Base-by-base conservation (phyloP, 257 asterid species). In the Lantana camara region DNA sequence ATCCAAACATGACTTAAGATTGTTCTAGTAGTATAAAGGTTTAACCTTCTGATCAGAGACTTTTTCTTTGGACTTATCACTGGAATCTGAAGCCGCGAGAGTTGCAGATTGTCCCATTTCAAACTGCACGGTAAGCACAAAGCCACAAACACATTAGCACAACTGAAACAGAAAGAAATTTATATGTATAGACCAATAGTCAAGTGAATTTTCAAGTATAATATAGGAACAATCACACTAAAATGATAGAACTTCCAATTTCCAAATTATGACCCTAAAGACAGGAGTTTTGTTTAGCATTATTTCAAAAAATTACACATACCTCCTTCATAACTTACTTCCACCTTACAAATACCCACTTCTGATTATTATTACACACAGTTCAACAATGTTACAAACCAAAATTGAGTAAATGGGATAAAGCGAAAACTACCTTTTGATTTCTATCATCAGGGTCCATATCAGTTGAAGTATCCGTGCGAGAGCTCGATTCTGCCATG, bases 401-500 rank as follows among this genome's bases (percentile, higher is more conserved):
- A 17, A 34, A 71, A 44, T 63, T 53, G 48, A 38, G 21, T 41
- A 46, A 4, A 60, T 5, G 51, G 30, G 72, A 40, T 14, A 2
- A 30, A 50, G 13, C 59, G 44, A 23, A 68, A 44, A 52, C 55
- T 57, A 93, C 98, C 85, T 64, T 79, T 63, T 71, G 93, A 64
- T 64, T 82, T 67, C 57, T 83, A 66, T 93, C 96, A 29, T 88
- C 94, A 38, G 83, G 88, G 48, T 92, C 98, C 63, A 63, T 63
- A 69, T 92, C 97, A 57, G 88, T 84, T 4, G 97, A 90, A 67
- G 96, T 83, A 80, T 90, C 97, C 5, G 91, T 78, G 17, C 56
- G 95, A 29, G 95, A 85, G 77, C 91, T 78, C 63, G 91, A 80
- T 63, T 85, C 90, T 40, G 88, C 94, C 91, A 82, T 78, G 85